Base-by-base conservation (phyloP, 139 green algal species). In the Tetratostichococcus sp. region DNA sequence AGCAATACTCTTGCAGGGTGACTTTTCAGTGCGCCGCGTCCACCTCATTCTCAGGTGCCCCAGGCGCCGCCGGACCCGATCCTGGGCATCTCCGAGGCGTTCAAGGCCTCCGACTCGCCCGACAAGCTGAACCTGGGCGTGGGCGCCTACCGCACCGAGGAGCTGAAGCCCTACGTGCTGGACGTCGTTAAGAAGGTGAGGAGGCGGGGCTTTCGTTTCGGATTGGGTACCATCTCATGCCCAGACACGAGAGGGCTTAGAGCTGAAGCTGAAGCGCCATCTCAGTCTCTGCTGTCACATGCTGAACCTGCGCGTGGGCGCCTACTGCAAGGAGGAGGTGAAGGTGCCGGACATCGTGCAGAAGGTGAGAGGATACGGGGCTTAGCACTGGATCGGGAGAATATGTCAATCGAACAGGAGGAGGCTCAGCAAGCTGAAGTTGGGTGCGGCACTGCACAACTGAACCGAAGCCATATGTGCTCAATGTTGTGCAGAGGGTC, bases 281-380 rank as follows among this genome's bases (percentile, higher is more conserved):
- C n/a, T n/a, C n/a, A n/a, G n/a, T n/a, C n/a, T n/a, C n/a, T n/a
- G n/a, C n/a, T n/a, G n/a, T n/a, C n/a, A n/a, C n/a, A n/a, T n/a
- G n/a, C n/a, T n/a, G n/a, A 99, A 98, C 88, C 86, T 99, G 62
- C 96, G 96, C 25, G 95, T 99, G 21, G 95, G 94, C 0, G 94
- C 94, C 0, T 98, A 98, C 82, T 76, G 94, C 8, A 97, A 89
- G 1, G 95, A 99, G 79, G 90, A 98, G 39, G 74, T 97, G 66
- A 86, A 98, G 87, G 96, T 99, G 43, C 83, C 99, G 28, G 75
- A 90, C 23, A 93, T 98, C 1, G 96, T 99, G 3, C 84, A 85
- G 16, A 93, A 94, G 83, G 88, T 91, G 43, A 1, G 82, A 57
- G 16, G 16, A 30, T 2, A n/a, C n/a, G n/a, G n/a, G n/a, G n/a